phyloP scores from a whole-genome alignment of 2,329 filamentous ascomycete species.

The Nannizziopsis arthrosporioides region DNA sequence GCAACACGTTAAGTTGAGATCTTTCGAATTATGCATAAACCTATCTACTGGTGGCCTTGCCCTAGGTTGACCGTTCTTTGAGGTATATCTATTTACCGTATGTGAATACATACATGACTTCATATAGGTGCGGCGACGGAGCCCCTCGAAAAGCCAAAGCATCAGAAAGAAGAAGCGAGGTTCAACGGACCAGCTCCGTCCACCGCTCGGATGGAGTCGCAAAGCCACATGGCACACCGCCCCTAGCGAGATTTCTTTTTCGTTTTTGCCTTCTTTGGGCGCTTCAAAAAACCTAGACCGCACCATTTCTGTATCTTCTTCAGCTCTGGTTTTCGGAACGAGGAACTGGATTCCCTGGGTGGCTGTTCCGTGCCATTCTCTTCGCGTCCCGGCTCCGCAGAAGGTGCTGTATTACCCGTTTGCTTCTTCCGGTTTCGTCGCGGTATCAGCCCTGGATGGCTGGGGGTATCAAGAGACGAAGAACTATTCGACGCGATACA shows the following conservation, averaged over 20 bases:
- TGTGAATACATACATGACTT: neutral
- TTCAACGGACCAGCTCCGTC: no score
- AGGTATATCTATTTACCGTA: neutral
- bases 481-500: neutral
- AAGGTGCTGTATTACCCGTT: neutral
- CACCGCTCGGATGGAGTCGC: neutral
- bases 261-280: neutral
- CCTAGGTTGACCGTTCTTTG: neutral
- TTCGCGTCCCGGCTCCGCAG: neutral
- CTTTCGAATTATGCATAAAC: neutral
- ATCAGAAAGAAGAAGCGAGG: no score
- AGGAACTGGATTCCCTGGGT: neutral
- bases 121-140: neutral
- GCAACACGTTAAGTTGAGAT: neutral
- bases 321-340: neutral
- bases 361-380: neutral
- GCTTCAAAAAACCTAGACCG: slow-evolving; percentile 1
- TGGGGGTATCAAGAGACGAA: neutral
- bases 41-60: neutral
- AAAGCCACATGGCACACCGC: neutral
- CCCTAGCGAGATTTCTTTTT: slow-evolving; percentile 8
- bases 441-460: neutral
- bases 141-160: neutral
- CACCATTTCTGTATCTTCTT: slow-evolving; percentile 4
- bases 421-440: neutral